Evolutionary conservation across 345 rosid species (phyloP), one percentile per base, ranked within the genome.

Genomic region (Balakata baccata): DNA sequence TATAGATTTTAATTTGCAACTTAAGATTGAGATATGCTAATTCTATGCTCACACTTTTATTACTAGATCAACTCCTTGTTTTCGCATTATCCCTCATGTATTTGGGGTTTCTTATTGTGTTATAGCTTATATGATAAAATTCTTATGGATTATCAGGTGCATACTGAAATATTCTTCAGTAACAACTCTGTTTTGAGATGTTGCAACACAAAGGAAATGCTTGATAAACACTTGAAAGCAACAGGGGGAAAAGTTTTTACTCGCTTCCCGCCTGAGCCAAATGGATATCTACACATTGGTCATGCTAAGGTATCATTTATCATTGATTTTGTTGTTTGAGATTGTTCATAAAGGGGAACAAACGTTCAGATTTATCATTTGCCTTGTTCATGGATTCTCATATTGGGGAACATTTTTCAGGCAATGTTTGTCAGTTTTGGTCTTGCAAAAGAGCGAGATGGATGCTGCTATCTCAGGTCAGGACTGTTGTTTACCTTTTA

Each of bases 371-470:
- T 56, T 66, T 69, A 46, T 59, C 29, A 14, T 29, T 73, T 53
- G 38, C 50, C 29, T 20, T 56, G 50, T 63, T 25, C 45, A 22
- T 68, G 41, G 46, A 57, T 45, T 62, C 66, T 62, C 43, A 56
- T 71, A 22, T 49, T 12, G 16, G 64, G 66, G 39, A 29, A 43
- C 13, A 58, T 80, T 70, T 79, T 47, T 49, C 86, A 95, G 99
- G 99, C 98, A 60, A 89, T 95, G 98, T 95, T 95, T 82, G 90
- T 95, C 64, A 88, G 90, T 85, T 95, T 95, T 90, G 99, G 98
- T 37, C 86, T 95, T 62, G 98, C 99, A 29, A 90, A 81, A 86
- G 98, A 95, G 86, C 84, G 94, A 84, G 92, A 82, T 78, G 97
- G 99, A 41, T 79, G 87, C 84, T 91, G 98, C 85, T 95, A 90